Evolutionary conservation across 352 stramenopile species (phyloP).

Genomic region (Phytophthora kernoviae): DNA sequence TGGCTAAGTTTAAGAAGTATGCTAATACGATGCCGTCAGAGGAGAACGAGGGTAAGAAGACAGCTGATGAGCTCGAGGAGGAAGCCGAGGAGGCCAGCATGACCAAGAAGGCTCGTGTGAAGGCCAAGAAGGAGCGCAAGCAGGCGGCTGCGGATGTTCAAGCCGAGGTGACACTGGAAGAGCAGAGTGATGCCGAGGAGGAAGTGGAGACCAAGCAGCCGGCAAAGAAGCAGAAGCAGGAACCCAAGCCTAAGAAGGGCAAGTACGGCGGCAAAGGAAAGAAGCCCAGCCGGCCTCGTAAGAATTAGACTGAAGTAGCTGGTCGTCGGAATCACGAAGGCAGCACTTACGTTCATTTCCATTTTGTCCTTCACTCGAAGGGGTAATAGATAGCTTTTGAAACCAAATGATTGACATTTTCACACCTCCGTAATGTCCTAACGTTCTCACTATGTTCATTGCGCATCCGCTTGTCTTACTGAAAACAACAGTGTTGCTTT

Average conservation of each 20-base stretch:
- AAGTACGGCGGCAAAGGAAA: slow-evolving; percentile 45
- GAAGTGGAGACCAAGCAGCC: slow-evolving; percentile 40
- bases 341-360: slow-evolving; percentile 15
- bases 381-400: slow-evolving; percentile 34
- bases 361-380: slow-evolving; percentile 21
- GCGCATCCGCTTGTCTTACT: slow-evolving; percentile 10
- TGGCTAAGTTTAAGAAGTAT: slow-evolving; percentile 99
- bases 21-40: slow-evolving; percentile 91
- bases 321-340: slow-evolving; percentile 12
- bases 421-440: too few species aligned
- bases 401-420: neutral
- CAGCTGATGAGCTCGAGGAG: slow-evolving; percentile 66
- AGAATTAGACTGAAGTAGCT: slow-evolving; percentile 47
- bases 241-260: slow-evolving; percentile 37
- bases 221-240: slow-evolving; percentile 56
- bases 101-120: slow-evolving; percentile 86
- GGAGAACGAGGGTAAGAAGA: slow-evolving; percentile 79
- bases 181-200: slow-evolving; percentile 54
- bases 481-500: slow-evolving; percentile 44
- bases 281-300: slow-evolving; percentile 41
- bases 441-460: too few species aligned
- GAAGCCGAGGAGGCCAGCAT: slow-evolving; percentile 71
- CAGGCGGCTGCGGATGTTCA: slow-evolving; percentile 76
- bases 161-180: slow-evolving; percentile 63
- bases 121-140: slow-evolving; percentile 75